Conservation (phyloP, 352 stramenopile genomes). For the Hyaloperonospora arabidopsidis region DNA sequence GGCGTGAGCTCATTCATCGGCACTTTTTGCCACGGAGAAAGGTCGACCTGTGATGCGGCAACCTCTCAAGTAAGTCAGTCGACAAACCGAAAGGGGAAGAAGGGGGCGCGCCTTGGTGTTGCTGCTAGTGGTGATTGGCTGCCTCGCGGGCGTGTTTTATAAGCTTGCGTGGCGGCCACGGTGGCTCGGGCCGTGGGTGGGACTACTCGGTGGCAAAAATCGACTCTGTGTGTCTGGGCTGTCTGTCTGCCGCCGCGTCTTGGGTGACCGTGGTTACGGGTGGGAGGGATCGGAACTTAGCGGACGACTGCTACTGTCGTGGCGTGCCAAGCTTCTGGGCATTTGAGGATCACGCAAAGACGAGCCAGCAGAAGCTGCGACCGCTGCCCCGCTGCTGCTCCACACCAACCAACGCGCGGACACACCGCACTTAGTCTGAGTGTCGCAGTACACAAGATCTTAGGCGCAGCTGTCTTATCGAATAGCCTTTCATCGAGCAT, state of each 20-base stretch:
- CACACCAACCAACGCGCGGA: slow-evolving; percentile 18
- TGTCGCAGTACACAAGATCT: slow-evolving; percentile 9
- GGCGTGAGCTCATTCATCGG: slow-evolving; percentile 39
- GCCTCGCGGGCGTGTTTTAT: slow-evolving; percentile 22
- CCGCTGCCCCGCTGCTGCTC: slow-evolving; percentile 21
- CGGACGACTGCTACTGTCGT: slow-evolving; percentile 15
- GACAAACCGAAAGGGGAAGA: not conserved
- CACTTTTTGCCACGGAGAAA: slow-evolving; percentile 3
- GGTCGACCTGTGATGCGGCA: too few relatives aligned
- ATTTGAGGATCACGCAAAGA: slow-evolving; percentile 33
- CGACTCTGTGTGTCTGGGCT: slow-evolving; percentile 25
- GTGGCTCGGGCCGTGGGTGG: slow-evolving; percentile 28
- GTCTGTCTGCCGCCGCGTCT: slow-evolving; percentile 26
- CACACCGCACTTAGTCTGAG: slow-evolving; percentile 20
- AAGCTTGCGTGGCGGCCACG: slow-evolving; percentile 23
- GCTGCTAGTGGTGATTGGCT: slow-evolving; percentile 1
- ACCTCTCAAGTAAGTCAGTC: not conserved
- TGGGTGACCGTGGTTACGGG: slow-evolving; percentile 12
- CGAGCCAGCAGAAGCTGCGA: slow-evolving; percentile 21
- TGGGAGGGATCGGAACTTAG: slow-evolving; percentile 27
- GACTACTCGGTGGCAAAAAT: slow-evolving; percentile 37
- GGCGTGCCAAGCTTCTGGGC: slow-evolving; percentile 25
- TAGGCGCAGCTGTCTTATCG: not conserved
- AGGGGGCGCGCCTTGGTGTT: not conserved
- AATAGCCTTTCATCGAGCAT: not conserved